phyloP scores from a whole-genome alignment of 441 rosid species.

The Adansonia madagascariensis region DNA sequence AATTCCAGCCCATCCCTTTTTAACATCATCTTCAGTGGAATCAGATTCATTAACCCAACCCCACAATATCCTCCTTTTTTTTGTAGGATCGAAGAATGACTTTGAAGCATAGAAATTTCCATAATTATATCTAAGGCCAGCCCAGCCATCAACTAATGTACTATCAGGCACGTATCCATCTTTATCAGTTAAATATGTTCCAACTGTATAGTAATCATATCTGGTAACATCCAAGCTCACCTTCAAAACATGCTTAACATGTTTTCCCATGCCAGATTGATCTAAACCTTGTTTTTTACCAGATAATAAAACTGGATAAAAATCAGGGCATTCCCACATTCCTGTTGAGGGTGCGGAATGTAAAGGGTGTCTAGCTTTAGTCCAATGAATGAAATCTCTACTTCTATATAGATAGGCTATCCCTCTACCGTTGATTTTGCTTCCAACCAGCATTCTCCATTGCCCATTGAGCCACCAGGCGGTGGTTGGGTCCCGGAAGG shows the following conservation, averaged over 20 bases:
- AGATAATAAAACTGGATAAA: slow-evolving; percentile 59
- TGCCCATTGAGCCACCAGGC: slow-evolving; percentile 68
- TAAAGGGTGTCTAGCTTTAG: slow-evolving; percentile 66
- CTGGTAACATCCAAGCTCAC: slow-evolving; percentile 77
- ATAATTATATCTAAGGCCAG: slow-evolving; percentile 75
- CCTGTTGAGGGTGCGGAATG: slow-evolving; percentile 57
- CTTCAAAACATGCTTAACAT: slow-evolving; percentile 63
- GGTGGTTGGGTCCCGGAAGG: slow-evolving; percentile 90
- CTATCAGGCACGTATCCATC: slow-evolving; percentile 68
- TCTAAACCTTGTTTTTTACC: slow-evolving; percentile 55
- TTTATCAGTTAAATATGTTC: slow-evolving; percentile 45
- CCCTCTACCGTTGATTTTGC: slow-evolving; percentile 58
- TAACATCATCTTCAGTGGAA: slow-evolving; percentile 36
- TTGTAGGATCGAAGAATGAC: slow-evolving; percentile 66
- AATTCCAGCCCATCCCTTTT: slow-evolving; percentile 88
- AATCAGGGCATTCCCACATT: slow-evolving; percentile 94
- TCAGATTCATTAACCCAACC: slow-evolving; percentile 97
- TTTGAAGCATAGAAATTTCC: slow-evolving; percentile 93
- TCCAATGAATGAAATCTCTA: slow-evolving; percentile 68
- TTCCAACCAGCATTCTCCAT: slow-evolving; percentile 68
- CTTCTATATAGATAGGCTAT: slow-evolving; percentile 71
- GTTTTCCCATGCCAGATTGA: slow-evolving; percentile 36
- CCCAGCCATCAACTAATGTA: slow-evolving; percentile 68
- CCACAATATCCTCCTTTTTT: slow-evolving; percentile 68
- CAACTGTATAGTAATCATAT: slow-evolving; percentile 77